Conservation (phyloP, 1,284 basidiomycete genomes). For the Pulchroboletus neoregius region DNA sequence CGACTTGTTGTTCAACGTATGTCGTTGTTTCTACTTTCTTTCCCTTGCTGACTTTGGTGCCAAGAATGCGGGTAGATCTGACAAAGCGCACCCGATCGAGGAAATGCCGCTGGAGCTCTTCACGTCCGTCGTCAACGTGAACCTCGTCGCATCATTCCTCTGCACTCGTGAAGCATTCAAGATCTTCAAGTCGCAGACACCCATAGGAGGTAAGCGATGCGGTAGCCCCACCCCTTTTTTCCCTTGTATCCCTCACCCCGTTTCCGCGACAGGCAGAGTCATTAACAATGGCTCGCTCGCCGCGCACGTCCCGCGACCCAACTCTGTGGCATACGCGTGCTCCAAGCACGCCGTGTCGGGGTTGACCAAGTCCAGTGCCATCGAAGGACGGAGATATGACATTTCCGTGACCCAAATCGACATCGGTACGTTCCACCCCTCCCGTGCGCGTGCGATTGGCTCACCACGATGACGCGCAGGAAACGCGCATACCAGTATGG, state of each 20-base stretch:
- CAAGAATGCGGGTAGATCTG: slow-evolving; percentile 64
- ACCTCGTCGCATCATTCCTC: slow-evolving; percentile 69
- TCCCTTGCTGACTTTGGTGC: background rate
- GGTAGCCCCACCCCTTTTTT: background rate
- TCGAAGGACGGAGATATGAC: slow-evolving; percentile 70
- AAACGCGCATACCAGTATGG: slow-evolving; percentile 65
- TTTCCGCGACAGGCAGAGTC: slow-evolving; percentile 52
- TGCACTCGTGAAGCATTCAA: slow-evolving; percentile 75
- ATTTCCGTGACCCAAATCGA: slow-evolving; percentile 81
- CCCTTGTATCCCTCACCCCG: no score
- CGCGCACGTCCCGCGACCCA: slow-evolving; percentile 68
- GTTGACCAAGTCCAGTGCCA: slow-evolving; percentile 67
- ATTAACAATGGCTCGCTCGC: slow-evolving; percentile 84
- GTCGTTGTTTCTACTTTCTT: slow-evolving; percentile 15
- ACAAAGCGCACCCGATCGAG: slow-evolving; percentile 52
- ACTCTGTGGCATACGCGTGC: slow-evolving; percentile 64
- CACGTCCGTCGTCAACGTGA: slow-evolving; percentile 62
- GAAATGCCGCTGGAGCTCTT: slow-evolving; percentile 61
- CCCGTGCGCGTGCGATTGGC: background rate
- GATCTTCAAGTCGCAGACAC: slow-evolving; percentile 69
- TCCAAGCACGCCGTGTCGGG: slow-evolving; percentile 80
- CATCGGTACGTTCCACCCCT: slow-evolving; percentile 48
- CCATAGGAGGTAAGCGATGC: slow-evolving; percentile 55
- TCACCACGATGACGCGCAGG: slow-evolving; percentile 33
- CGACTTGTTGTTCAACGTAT: slow-evolving; percentile 78